Percentiles rank a stretch among this genome's conserved stretches.
phyloP scores from a whole-genome alignment of 306 rosid species.

The Spatholobus suberectus region DNA sequence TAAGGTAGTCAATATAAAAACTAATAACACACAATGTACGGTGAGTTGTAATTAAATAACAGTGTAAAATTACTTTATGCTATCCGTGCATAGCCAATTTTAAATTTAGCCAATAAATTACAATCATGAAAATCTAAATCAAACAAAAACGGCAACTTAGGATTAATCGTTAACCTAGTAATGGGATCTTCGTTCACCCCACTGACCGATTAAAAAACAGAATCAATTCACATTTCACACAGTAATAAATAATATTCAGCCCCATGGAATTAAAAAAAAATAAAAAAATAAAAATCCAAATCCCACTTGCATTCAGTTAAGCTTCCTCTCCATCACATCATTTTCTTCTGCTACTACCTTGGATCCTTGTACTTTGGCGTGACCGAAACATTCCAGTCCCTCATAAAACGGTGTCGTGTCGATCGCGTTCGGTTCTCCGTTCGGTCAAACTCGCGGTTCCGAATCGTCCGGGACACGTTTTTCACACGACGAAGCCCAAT shows the following conservation, averaged over 20 bases:
- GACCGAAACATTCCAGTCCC: neutral
- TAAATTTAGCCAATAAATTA: too few species aligned
- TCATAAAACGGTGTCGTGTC: constrained; percentile 39
- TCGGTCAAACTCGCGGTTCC: constrained; percentile 21
- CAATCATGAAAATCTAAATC: too few species aligned
- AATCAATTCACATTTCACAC: neutral
- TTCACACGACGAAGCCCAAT: neutral
- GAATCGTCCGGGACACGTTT: constrained; percentile 42
- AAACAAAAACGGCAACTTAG: neutral
- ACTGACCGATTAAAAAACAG: neutral
- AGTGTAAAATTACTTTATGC: too few species aligned
- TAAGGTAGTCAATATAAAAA: too few species aligned
- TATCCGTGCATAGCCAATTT: too few species aligned
- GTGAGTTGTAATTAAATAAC: too few species aligned
- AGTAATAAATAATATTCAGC: neutral
- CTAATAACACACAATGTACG: too few species aligned
- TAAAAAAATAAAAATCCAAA: neutral
- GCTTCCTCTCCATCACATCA: neutral
- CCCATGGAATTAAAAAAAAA: neutral
- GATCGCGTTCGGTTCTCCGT: constrained; percentile 2
- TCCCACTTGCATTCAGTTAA: neutral
- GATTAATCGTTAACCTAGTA: neutral
- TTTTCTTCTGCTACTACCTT: neutral
- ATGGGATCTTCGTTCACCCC: neutral
- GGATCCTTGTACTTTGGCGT: neutral